Base-by-base conservation (phyloP, 2,329 filamentous ascomycete species). In the Epichloe elymi region DNA sequence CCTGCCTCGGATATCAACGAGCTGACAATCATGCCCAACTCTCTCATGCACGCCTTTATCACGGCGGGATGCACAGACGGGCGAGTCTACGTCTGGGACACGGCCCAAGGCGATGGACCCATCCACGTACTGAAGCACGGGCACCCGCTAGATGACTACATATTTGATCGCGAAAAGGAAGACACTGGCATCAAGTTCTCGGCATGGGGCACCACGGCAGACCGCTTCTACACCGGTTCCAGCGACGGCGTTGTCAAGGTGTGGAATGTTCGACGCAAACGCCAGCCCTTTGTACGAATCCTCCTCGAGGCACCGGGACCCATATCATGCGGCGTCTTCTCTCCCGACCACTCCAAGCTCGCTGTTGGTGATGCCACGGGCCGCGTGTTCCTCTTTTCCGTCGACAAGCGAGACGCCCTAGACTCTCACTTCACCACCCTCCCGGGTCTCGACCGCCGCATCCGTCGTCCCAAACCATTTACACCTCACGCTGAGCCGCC, bases 151-250 rank as follows among this genome's bases (percentile, higher is more conserved):
- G 68, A 71, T 12, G 65, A 68, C 33, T 65, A 70, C 36, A 54
- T 65, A 4, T 69, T 68, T 1, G 70, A 78, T 38, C 64, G 74
- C 12, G 77, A 80, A 52, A 65, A 67, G 8, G 76, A 78, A 48
- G 80, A 83, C 52, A 75, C 76, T 0, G 80, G 80, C 2, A 77
- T 83, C 41, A 83, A 82, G 58, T 83, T 84, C 56, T 74, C 74
- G 0, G 74, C 78, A 4, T 84, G 80, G 80, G 80, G 78, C 1
- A 71, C 67, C 15, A 75, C 73, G 0, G 61, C 69, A 0, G 76
- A 80, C 50, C 71, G 79, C 0, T 72, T 84, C 42, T 84, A 83
- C 56, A 83, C 79, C 0, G 80, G 80, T 1, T 78, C 77, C 0
- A 82, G 80, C 1, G 80, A 84, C 54, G 80, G 80, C 1, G 69